Conservation (phyloP, 1,139 yeast genomes). For the Hyphopichia buzzinii region DNA sequence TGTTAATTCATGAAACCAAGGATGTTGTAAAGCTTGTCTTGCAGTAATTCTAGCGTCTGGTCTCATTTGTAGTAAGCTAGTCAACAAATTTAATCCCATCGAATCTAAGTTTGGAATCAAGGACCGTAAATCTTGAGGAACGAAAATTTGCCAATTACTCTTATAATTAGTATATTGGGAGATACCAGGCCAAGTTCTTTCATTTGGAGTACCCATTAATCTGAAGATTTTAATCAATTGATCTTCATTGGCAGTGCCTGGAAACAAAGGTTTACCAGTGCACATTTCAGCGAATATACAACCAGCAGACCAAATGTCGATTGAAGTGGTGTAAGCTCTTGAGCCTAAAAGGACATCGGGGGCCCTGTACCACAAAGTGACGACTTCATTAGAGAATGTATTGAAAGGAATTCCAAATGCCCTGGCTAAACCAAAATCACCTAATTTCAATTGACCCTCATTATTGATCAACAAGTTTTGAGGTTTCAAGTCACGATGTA, state of each 20-base stretch:
- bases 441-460: conserved; percentile 88
- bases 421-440: conserved; percentile 97
- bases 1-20: conserved; percentile 87
- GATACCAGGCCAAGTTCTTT: conserved; percentile 94
- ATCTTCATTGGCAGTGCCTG: conserved; percentile 95
- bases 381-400: conserved; percentile 96
- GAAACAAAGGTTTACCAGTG: conserved; percentile 95
- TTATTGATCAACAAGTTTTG: conserved; percentile 85
- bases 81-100: conserved; percentile 74
- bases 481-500: conserved; percentile 94
- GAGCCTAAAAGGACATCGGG: conserved; percentile 97
- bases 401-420: conserved; percentile 98
- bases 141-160: conserved; percentile 71
- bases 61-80: conserved; percentile 79
- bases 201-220: conserved; percentile 95
- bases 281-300: conserved; percentile 98
- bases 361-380: conserved; percentile 97
- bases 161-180: conserved; percentile 82
- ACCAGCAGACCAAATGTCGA: conserved; percentile 99
- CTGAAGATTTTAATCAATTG: conserved; percentile 86
- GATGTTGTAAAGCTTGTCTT: conserved; percentile 88
- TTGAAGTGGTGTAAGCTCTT: conserved; percentile 90
- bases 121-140: conserved; percentile 79
- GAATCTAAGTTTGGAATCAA: conserved; percentile 78
- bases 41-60: conserved; percentile 93